These are phyloP conservation scores for Senecio squalidus DNA, from an alignment of 140 eudicot genomes.

Conservation along the genomic window DNA sequence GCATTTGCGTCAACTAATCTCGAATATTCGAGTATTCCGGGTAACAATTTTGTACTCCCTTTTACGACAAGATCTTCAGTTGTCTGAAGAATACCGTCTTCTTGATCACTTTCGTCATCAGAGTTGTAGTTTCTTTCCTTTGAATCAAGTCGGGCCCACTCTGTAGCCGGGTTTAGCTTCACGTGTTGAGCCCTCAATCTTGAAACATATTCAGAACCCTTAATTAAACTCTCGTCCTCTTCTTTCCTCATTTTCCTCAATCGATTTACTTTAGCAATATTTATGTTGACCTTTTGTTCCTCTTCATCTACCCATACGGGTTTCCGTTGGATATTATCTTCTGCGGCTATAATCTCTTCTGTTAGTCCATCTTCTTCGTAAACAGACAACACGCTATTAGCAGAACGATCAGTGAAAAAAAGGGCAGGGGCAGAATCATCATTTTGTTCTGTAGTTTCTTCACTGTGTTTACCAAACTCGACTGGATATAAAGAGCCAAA, in stretches of 20 bases:
- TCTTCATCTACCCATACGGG: constrained; percentile 88
- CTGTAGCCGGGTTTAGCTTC: constrained; percentile 68
- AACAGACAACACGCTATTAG: constrained; percentile 36
- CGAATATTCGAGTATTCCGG: constrained; percentile 70
- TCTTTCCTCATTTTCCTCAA: constrained; percentile 69
- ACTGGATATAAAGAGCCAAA: constrained; percentile 70
- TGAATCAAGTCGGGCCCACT: constrained; percentile 51
- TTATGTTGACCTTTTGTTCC: constrained; percentile 49
- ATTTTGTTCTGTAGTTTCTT: constrained; percentile 29
- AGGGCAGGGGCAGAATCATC: constrained; percentile 47
- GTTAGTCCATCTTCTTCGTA: constrained; percentile 38
- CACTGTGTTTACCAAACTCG: constrained; percentile 37
- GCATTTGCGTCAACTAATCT: constrained; percentile 60
- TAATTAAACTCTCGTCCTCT: constrained; percentile 62
- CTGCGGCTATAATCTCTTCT: constrained; percentile 6
- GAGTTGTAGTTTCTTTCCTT: constrained; percentile 32
- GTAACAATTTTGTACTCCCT: constrained; percentile 41
- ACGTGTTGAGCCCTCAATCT: constrained; percentile 81
- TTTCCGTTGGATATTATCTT: constrained; percentile 31
- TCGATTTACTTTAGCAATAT: constrained; percentile 58
- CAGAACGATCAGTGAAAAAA: constrained; percentile 58
- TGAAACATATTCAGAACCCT: constrained; percentile 56
- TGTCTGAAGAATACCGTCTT: constrained; percentile 27
- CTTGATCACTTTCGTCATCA: constrained; percentile 43
- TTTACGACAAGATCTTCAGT: constrained; percentile 63